These are phyloP conservation scores for Nicotiana benthamiana DNA, from an alignment of 257 asterid species.

Conservation along the genomic window DNA sequence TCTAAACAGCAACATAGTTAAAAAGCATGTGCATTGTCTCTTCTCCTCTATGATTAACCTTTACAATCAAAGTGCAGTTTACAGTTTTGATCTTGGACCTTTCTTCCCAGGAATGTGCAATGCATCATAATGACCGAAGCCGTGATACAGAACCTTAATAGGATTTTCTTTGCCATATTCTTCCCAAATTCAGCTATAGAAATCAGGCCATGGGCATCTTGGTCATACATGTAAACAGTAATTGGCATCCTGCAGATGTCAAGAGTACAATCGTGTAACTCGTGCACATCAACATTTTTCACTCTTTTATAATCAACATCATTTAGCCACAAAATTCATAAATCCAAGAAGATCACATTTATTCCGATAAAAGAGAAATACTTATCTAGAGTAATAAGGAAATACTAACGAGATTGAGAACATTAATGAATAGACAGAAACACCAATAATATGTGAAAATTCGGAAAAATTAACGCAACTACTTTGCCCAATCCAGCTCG, in stretches of 20 bases:
- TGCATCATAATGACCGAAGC: slow-evolving; percentile 91
- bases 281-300: not conserved
- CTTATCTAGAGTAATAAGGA: not conserved
- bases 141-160: slow-evolving; percentile 69
- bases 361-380: not conserved
- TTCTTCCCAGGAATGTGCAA: slow-evolving; percentile 44
- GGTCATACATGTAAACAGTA: slow-evolving; percentile 73
- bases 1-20: not conserved
- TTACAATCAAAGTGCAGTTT: not conserved
- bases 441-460: not conserved
- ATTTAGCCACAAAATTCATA: not conserved
- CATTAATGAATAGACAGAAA: not conserved
- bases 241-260: slow-evolving; percentile 69
- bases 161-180: slow-evolving; percentile 76
- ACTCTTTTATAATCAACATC: not conserved
- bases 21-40: not conserved
- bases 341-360: not conserved
- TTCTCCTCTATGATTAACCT: not conserved
- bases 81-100: slow-evolving; percentile 57
- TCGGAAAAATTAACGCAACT: not conserved
- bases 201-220: slow-evolving; percentile 66
- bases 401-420: not conserved
- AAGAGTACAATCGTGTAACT: not conserved
- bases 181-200: slow-evolving; percentile 92
- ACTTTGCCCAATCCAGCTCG: not conserved